These are phyloP conservation scores for Colletotrichum nymphaeae DNA, from an alignment of 2,329 filamentous ascomycete species.

Conservation along the genomic window DNA sequence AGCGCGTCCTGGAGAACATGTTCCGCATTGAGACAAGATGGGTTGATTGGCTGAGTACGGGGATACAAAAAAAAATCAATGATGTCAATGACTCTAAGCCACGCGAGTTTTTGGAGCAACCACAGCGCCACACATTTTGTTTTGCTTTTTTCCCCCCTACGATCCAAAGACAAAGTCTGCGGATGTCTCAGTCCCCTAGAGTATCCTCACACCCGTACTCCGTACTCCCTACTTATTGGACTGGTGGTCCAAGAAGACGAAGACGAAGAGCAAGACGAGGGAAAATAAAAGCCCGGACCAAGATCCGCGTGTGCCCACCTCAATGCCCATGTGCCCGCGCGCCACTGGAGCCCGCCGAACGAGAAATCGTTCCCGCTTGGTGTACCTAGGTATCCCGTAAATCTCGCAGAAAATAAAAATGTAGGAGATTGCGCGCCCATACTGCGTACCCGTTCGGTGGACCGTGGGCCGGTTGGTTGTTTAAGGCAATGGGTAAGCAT, in stretches of 20 bases:
- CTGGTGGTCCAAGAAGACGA: too few relatives aligned
- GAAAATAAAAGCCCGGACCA: background rate
- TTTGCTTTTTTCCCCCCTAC: background rate
- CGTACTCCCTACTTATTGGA: too few relatives aligned
- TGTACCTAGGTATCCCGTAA: background rate
- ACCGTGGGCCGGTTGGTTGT: background rate
- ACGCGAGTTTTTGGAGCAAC: background rate
- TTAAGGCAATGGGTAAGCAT: too few relatives aligned
- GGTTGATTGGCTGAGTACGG: background rate
- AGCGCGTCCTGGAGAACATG: background rate
- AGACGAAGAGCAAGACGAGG: background rate
- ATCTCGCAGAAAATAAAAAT: background rate
- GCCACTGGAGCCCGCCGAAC: background rate
- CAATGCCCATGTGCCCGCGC: background rate
- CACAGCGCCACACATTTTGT: background rate
- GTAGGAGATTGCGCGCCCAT: background rate
- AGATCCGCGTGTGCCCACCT: background rate
- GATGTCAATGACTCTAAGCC: slow-evolving; percentile 39
- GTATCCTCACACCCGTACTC: too few relatives aligned
- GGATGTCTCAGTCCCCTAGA: background rate
- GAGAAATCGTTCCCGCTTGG: background rate
- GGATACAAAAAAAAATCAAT: slow-evolving; percentile 43
- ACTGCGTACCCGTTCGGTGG: background rate
- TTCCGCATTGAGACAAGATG: slow-evolving; percentile 41
- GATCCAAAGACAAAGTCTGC: background rate